Evolutionary conservation across 495 filamentous ascomycete species (phyloP).

Genomic region (Talaromyces stipitatus): DNA sequence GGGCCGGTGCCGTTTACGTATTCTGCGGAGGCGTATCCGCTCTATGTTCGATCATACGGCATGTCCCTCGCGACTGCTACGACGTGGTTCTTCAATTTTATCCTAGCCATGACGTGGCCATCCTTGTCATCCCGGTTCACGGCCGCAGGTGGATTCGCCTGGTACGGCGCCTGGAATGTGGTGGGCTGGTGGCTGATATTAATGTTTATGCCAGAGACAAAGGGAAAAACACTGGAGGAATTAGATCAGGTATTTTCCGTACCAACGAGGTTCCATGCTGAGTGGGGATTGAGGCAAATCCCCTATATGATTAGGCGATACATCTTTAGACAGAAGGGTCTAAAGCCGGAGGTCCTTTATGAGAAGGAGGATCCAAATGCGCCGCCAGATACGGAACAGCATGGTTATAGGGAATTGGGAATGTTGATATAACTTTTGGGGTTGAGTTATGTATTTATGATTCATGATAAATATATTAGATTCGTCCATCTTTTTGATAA

Average conservation of each 20-base stretch:
- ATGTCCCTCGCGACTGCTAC: constrained; percentile 64
- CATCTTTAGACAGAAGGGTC: constrained; percentile 22
- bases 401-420: neutral
- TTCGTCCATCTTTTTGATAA: neutral
- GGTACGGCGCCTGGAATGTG: constrained; percentile 48
- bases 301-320: constrained; percentile 39
- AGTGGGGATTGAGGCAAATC: constrained; percentile 41
- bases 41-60: constrained; percentile 64
- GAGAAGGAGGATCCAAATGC: constrained; percentile 24
- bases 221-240: constrained; percentile 38
- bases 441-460: neutral
- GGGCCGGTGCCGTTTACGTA: constrained; percentile 83
- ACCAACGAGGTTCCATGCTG: constrained; percentile 37
- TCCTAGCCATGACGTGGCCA: constrained; percentile 51
- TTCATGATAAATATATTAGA: neutral
- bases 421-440: neutral
- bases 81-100: constrained; percentile 49
- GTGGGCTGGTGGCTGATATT: constrained; percentile 42
- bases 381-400: neutral
- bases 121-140: constrained; percentile 46
- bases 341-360: constrained; percentile 33
- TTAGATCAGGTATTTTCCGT: constrained; percentile 46
- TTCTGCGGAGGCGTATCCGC: constrained; percentile 70
- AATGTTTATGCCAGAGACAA: constrained; percentile 45
- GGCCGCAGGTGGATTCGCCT: constrained; percentile 43